Evolutionary conservation across 1,284 basidiomycete genomes (phyloP).

Genomic region (Sporisorium iseilematis-ciliati): DNA sequence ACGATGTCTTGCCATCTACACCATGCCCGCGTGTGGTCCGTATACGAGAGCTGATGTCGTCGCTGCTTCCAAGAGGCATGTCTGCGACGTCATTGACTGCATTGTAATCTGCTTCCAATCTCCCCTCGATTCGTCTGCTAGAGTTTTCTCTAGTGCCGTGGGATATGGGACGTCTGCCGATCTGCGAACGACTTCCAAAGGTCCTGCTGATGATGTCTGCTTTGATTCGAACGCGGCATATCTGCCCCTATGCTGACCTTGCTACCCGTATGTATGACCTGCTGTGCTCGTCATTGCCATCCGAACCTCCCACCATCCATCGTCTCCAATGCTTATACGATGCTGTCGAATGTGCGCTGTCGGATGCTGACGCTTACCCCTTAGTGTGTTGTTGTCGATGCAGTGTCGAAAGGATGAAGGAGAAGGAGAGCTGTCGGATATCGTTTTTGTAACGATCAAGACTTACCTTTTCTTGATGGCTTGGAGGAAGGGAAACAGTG

Average conservation of each 20-base stretch:
- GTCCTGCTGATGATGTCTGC: background rate
- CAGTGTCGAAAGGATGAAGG: slow-evolving; percentile 9
- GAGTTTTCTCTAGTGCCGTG: background rate
- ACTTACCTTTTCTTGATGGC: slow-evolving; percentile 60
- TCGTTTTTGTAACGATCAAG: slow-evolving; percentile 10
- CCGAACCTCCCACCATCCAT: background rate
- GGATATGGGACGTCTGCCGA: background rate
- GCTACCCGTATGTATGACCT: background rate
- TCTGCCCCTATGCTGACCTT: background rate
- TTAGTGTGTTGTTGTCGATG: slow-evolving; percentile 9
- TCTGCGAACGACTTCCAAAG: background rate
- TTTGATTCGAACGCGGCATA: background rate
- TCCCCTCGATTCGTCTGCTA: background rate
- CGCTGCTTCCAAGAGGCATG: background rate
- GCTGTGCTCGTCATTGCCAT: background rate
- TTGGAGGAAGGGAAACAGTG: slow-evolving; percentile 42
- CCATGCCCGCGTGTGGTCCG: background rate
- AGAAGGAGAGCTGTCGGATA: slow-evolving; percentile 11
- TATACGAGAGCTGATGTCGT: background rate
- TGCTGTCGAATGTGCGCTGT: background rate
- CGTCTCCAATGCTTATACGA: background rate
- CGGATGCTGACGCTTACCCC: slow-evolving; percentile 13
- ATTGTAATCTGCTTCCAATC: background rate
- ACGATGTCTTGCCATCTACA: background rate
- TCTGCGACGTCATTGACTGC: background rate